phyloP scores from a whole-genome alignment of 2,329 filamentous ascomycete genomes.

The Epichloe brachyelytri region DNA sequence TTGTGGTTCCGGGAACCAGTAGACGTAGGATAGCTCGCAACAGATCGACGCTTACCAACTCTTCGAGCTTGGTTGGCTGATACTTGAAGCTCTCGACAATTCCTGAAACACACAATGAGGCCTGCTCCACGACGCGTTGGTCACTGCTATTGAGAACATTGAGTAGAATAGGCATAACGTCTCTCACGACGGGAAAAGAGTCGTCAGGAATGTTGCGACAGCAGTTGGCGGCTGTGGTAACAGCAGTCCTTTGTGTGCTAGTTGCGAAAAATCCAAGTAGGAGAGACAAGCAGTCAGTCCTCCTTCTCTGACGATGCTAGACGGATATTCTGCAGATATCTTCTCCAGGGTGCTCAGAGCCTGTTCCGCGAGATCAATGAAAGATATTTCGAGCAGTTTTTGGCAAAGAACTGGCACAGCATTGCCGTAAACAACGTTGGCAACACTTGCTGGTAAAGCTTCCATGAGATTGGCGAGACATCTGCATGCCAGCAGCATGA shows the following conservation, averaged over 20 bases:
- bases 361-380: conserved; percentile 95
- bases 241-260: conserved; percentile 88
- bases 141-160: conserved; percentile 86
- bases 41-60: conserved; percentile 79
- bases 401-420: conserved; percentile 90
- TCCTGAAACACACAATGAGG: conserved; percentile 84
- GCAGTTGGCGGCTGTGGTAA: conserved; percentile 95
- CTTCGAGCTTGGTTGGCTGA: conserved; percentile 75
- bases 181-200: conserved; percentile 78
- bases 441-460: conserved; percentile 79
- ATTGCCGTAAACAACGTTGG: conserved; percentile 94
- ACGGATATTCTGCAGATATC: conserved; percentile 91
- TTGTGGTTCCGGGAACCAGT: conserved; percentile 85
- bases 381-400: conserved; percentile 90
- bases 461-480: conserved; percentile 98
- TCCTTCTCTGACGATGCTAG: conserved; percentile 89
- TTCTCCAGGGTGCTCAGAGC: conserved; percentile 93
- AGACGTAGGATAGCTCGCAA: conserved; percentile 76
- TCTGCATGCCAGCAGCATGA: conserved; percentile 92
- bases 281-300: conserved; percentile 91
- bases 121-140: conserved; percentile 93
- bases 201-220: conserved; percentile 94
- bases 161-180: conserved; percentile 92
- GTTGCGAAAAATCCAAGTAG: conserved; percentile 97
- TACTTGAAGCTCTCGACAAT: conserved; percentile 97